Conservation (phyloP, 1,284 basidiomycete genomes). For the Sanghuangporus baumii region DNA sequence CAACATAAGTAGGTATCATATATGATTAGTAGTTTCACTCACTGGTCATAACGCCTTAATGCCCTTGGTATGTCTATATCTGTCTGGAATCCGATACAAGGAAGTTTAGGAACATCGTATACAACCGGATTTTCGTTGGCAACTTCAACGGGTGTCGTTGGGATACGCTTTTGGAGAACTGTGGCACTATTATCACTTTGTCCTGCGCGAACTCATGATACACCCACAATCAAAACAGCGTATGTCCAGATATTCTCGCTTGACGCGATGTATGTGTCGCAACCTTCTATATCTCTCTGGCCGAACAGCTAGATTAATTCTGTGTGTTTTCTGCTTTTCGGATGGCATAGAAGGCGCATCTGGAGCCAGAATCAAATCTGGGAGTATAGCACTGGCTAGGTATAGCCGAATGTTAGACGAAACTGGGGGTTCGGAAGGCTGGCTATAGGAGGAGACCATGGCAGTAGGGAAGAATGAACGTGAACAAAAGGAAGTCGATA, state of each 20-base stretch:
- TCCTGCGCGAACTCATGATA: background rate
- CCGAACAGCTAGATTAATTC: constrained; percentile 37
- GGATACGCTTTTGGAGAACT: constrained; percentile 29
- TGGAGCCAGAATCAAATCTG: constrained; percentile 36
- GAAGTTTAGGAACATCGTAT: constrained; percentile 40
- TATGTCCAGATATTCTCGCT: constrained; percentile 26
- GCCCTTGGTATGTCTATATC: background rate
- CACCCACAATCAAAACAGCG: constrained; percentile 26
- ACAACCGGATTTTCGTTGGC: constrained; percentile 34
- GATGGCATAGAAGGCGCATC: constrained; percentile 34
- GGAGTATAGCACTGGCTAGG: constrained; percentile 41
- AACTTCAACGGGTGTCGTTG: constrained; percentile 29
- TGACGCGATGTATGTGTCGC: constrained; percentile 37
- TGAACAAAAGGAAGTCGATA: background rate
- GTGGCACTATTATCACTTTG: constrained; percentile 28
- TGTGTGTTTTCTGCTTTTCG: constrained; percentile 39
- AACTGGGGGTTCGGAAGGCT: background rate
- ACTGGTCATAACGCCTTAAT: constrained; percentile 16
- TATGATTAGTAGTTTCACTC: background rate
- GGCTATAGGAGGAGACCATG: constrained; percentile 1
- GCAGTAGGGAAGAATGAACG: background rate
- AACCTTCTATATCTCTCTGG: constrained; percentile 45
- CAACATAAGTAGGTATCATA: constrained; percentile 27
- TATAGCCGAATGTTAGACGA: constrained; percentile 39
- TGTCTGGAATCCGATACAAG: constrained; percentile 27